Evolutionary conservation across 2,329 filamentous ascomycete species (phyloP).

Genomic region (Neonectria hederae): DNA sequence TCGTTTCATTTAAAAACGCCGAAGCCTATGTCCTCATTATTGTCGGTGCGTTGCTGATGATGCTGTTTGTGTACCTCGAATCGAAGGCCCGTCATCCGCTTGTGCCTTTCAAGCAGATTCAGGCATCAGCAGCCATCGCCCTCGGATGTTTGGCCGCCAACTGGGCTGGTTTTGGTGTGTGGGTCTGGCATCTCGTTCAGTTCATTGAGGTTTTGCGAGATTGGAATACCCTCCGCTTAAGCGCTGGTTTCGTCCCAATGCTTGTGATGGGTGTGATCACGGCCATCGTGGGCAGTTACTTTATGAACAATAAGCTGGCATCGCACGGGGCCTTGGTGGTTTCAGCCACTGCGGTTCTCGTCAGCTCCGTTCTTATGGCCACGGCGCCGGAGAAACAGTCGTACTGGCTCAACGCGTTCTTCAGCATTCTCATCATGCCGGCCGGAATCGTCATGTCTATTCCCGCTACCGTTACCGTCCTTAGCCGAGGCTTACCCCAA

Average conservation of each 20-base stretch:
- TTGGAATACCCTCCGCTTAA: conserved; percentile 34
- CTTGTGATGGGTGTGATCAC: conserved; percentile 30
- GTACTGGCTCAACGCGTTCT: conserved; percentile 40
- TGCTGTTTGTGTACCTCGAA: conserved; percentile 32
- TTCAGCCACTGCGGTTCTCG: conserved; percentile 30
- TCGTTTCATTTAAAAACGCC: conserved; percentile 29
- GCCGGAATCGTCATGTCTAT: conserved; percentile 37
- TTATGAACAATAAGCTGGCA: conserved; percentile 29
- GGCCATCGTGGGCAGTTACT: conserved; percentile 30
- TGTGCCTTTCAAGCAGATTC: conserved; percentile 36
- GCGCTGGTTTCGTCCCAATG: conserved; percentile 37
- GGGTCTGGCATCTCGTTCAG: conserved; percentile 40
- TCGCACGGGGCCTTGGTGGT: conserved; percentile 31
- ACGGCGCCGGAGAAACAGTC: conserved; percentile 34
- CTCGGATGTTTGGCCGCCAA: conserved; percentile 32
- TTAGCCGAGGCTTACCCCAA: conserved; percentile 34
- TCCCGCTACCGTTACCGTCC: conserved; percentile 32
- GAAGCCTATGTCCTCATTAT: conserved; percentile 35
- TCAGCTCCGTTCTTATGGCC: conserved; percentile 37
- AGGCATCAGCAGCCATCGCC: conserved; percentile 24
- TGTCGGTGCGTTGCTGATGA: conserved; percentile 26
- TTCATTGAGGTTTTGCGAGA: conserved; percentile 37
- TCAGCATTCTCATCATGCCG: conserved; percentile 41
- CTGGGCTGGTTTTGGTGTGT: conserved; percentile 39
- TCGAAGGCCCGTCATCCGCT: conserved; percentile 34